Evolutionary conservation across 1,139 yeast genomes (phyloP).

Genomic region (Yamadazyma sp.): DNA sequence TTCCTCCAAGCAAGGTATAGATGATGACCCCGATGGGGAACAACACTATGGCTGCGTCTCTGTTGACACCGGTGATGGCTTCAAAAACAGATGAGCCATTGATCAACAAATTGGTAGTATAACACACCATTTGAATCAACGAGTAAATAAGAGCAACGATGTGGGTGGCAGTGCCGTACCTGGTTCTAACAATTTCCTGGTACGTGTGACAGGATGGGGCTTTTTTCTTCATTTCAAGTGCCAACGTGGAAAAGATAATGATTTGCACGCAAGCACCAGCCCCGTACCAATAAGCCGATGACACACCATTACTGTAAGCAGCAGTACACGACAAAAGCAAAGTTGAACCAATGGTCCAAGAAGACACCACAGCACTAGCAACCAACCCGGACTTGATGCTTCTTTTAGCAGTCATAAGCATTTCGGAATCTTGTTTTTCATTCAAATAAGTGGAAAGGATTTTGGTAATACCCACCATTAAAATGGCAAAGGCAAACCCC

Average conservation of each 20-base stretch:
- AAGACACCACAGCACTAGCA: constrained; percentile 38
- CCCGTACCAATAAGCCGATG: constrained; percentile 75
- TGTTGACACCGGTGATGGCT: constrained; percentile 19
- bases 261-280: constrained; percentile 77
- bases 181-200: constrained; percentile 63
- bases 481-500: constrained; percentile 39
- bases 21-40: constrained; percentile 55
- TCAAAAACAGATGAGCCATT: constrained; percentile 18
- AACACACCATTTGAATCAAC: constrained; percentile 18
- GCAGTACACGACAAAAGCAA: constrained; percentile 31
- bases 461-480: constrained; percentile 35
- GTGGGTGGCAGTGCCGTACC: constrained; percentile 55
- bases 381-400: constrained; percentile 34
- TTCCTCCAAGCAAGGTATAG: constrained; percentile 45
- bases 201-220: constrained; percentile 81
- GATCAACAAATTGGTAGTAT: constrained; percentile 18
- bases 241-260: constrained; percentile 68
- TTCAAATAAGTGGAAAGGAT: constrained; percentile 29
- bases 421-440: constrained; percentile 39
- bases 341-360: constrained; percentile 43
- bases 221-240: constrained; percentile 71
- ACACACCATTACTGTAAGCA: constrained; percentile 26
- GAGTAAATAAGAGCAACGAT: constrained; percentile 17
- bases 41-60: constrained; percentile 28
- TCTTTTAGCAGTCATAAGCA: constrained; percentile 39